Percentiles rank a stretch among this genome's conserved stretches.
Evolutionary conservation across 78 protist species (phyloP).

Genomic region (Capsaspora owczarzaki): DNA sequence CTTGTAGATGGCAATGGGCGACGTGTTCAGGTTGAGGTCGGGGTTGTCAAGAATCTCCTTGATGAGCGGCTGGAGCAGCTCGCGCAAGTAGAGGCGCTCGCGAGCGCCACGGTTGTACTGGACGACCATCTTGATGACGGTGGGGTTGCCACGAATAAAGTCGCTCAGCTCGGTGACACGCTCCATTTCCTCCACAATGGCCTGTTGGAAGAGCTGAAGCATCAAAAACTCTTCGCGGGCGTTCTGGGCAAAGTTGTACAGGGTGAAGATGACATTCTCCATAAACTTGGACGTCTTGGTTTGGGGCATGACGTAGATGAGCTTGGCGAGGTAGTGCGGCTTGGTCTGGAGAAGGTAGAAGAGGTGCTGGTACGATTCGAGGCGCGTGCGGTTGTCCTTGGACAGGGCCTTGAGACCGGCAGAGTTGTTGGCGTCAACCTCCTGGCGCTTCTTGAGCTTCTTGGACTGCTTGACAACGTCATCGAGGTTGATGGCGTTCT

Average conservation of each 20-base stretch:
- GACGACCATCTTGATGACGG: conserved; percentile 5
- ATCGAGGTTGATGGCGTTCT: neutral
- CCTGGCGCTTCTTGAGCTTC: neutral
- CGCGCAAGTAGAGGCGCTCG: neutral
- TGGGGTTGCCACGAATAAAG: conserved; percentile 7
- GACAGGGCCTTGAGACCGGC: neutral
- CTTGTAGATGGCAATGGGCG: neutral
- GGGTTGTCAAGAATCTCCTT: neutral
- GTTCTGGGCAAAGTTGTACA: conserved; percentile 30
- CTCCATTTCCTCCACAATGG: conserved; percentile 20
- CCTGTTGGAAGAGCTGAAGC: conserved; percentile 15
- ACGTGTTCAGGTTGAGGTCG: neutral
- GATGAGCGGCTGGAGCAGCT: neutral
- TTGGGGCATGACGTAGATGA: conserved; percentile 9
- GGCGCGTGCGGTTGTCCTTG: neutral
- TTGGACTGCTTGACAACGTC: conserved; percentile 11
- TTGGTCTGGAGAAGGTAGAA: conserved; percentile 54
- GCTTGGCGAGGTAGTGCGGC: conserved; percentile 44
- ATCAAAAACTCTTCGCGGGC: conserved; percentile 41
- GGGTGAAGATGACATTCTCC: conserved; percentile 22
- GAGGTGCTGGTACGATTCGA: conserved; percentile 28
- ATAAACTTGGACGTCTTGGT: conserved; percentile 8
- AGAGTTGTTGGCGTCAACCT: neutral
- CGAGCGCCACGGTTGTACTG: conserved; percentile 1
- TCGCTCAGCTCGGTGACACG: neutral